phyloP scores from a whole-genome alignment of 2,329 filamentous ascomycete species.

The Phaeosphaeria sp. region DNA sequence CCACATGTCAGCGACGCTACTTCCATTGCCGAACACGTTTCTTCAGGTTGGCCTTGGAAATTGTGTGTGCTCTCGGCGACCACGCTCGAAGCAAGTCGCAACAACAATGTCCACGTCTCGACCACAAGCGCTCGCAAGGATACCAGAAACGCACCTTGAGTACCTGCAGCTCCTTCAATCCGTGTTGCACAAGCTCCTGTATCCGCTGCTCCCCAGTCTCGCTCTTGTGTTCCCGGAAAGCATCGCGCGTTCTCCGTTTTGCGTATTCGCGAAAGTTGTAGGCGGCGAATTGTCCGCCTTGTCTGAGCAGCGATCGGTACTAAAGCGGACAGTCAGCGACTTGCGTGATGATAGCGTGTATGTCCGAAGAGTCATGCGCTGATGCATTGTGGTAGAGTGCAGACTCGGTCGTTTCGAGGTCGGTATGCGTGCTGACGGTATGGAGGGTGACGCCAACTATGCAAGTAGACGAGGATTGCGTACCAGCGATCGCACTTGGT shows the following conservation, averaged over 20 bases:
- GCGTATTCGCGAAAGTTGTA: constrained; percentile 99
- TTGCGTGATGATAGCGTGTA: not conserved
- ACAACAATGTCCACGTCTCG: not conserved
- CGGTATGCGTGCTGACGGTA: not conserved
- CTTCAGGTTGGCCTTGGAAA: not conserved
- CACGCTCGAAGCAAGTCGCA: not conserved
- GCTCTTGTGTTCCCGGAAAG: constrained; percentile 80
- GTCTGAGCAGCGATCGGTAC: constrained; percentile 92
- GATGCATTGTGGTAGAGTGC: not conserved
- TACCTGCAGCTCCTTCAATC: constrained; percentile 82
- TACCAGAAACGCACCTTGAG: constrained; percentile 75
- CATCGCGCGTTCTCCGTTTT: constrained; percentile 85
- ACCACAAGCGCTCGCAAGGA: not conserved
- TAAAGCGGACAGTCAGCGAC: constrained; percentile 46
- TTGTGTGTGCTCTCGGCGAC: not conserved
- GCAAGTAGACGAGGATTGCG: constrained; percentile 18
- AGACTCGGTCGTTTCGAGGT: not conserved
- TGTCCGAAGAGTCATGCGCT: not conserved
- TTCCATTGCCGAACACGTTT: not conserved
- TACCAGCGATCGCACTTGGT: constrained; percentile 51
- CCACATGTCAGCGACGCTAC: constrained; percentile 47
- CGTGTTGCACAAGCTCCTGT: constrained; percentile 89
- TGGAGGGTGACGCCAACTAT: not conserved
- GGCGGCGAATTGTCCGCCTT: constrained; percentile 83
- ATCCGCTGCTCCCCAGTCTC: constrained; percentile 77